phyloP scores from a whole-genome alignment of 1,284 basidiomycete genomes.

The Cutaneotrichosporon spelunceum region DNA sequence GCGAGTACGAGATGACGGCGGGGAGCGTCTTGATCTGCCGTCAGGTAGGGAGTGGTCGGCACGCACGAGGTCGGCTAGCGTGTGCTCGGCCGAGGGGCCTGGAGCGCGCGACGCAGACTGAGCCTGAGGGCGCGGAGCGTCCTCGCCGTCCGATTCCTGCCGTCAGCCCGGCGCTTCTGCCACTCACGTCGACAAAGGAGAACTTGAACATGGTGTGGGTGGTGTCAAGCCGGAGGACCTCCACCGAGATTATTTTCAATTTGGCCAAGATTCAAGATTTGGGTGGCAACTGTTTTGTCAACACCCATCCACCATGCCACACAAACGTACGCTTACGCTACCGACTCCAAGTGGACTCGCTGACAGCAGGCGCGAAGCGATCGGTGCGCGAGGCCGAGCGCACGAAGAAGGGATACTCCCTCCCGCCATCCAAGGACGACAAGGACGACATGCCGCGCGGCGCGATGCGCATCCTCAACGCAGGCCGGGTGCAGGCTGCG shows the following conservation, averaged over 20 bases:
- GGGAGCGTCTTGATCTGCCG: constrained; percentile 43
- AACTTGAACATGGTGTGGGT: constrained; percentile 51
- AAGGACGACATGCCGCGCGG: constrained; percentile 46
- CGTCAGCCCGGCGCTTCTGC: neutral
- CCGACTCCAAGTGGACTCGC: too few relatives aligned
- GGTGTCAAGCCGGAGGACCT: constrained; percentile 7
- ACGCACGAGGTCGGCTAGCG: constrained; percentile 13
- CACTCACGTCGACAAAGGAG: constrained; percentile 42
- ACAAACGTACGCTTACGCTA: constrained; percentile 40
- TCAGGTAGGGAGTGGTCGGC: neutral
- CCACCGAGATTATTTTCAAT: constrained; percentile 6
- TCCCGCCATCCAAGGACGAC: constrained; percentile 30
- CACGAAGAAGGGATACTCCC: constrained; percentile 41
- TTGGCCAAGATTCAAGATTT: constrained; percentile 3
- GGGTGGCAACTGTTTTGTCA: constrained; percentile 2
- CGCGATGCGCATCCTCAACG: constrained; percentile 45
- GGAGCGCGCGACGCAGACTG: neutral
- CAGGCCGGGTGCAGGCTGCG: constrained; percentile 33
- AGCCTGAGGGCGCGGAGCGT: too few relatives aligned
- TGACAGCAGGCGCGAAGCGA: constrained; percentile 43
- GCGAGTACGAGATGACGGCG: constrained; percentile 45
- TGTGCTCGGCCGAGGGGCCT: neutral
- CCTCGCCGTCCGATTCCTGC: constrained; percentile 1
- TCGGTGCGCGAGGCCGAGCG: constrained; percentile 42
- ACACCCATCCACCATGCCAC: constrained; percentile 41